Conservation (phyloP, 1,284 basidiomycete genomes). For the Rhodotorula sp. region DNA sequence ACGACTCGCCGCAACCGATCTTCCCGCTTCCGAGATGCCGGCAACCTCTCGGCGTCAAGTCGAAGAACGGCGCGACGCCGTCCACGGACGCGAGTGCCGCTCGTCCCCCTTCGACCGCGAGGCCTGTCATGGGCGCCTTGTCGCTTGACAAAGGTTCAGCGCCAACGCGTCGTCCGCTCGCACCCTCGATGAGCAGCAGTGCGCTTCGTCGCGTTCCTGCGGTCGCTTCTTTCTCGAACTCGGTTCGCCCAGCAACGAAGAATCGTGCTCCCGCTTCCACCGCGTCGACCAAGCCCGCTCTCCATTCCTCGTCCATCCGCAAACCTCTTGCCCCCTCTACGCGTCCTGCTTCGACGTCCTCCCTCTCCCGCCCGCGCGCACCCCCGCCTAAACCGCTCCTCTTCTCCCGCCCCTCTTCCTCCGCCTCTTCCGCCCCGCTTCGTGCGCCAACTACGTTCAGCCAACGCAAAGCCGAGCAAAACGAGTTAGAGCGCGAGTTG, state of each 20-base stretch:
- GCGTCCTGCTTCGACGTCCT: background rate
- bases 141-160: no score
- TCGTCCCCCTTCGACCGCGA: background rate
- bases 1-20: conserved; percentile 5
- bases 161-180: no score
- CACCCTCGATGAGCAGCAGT: background rate
- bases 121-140: background rate
- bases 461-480: background rate
- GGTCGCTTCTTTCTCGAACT: background rate
- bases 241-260: background rate
- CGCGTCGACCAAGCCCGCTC: background rate
- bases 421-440: background rate
- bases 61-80: background rate
- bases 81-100: no score
- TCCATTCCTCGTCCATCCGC: background rate
- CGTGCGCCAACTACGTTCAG: background rate
- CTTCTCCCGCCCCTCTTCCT: conserved; percentile 12
- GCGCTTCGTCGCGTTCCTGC: background rate
- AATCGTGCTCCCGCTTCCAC: background rate
- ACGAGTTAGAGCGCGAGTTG: conserved; percentile 19
- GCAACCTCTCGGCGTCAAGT: conserved; percentile 1
- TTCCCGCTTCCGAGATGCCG: conserved; percentile 17
- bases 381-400: background rate
- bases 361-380: background rate
- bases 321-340: background rate